phyloP scores from a whole-genome alignment of 2,329 filamentous ascomycete species.

The Hymenoscyphus infarciens region DNA sequence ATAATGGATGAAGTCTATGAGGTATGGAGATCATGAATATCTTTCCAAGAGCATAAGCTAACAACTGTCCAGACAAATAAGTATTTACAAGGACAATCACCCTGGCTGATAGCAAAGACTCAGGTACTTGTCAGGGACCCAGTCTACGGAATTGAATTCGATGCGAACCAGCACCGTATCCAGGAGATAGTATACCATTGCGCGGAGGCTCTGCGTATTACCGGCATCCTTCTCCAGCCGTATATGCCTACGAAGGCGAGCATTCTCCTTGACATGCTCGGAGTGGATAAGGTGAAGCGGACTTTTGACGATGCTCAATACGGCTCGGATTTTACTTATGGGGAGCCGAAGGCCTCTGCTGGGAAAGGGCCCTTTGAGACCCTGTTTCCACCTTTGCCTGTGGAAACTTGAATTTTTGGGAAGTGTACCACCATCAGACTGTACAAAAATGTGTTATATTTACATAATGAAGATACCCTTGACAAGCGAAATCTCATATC shows the following conservation, averaged over 20 bases:
- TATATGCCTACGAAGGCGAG: slow-evolving; percentile 80
- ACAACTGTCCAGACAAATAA: slow-evolving; percentile 56
- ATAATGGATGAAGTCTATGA: slow-evolving; percentile 61
- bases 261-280: slow-evolving; percentile 71
- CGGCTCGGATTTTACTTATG: slow-evolving; percentile 68
- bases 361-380: slow-evolving; percentile 40
- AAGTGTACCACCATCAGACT: not conserved
- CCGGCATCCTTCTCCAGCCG: slow-evolving; percentile 82
- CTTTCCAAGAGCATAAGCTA: not conserved
- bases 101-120: slow-evolving; percentile 59
- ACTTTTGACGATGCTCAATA: slow-evolving; percentile 58
- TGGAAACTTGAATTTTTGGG: slow-evolving; percentile 37
- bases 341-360: slow-evolving; percentile 37
- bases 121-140: not conserved
- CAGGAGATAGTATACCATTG: slow-evolving; percentile 64
- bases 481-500: too few relatives aligned
- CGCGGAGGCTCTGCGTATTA: slow-evolving; percentile 73
- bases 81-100: slow-evolving; percentile 60
- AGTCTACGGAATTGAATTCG: slow-evolving; percentile 16
- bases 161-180: slow-evolving; percentile 40
- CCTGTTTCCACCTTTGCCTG: slow-evolving; percentile 51
- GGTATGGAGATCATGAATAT: slow-evolving; percentile 40
- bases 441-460: not conserved
- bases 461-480: not conserved
- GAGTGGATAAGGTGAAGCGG: slow-evolving; percentile 62